Conservation (phyloP, 257 asterid genomes). For the Scutellaria galericulata region DNA sequence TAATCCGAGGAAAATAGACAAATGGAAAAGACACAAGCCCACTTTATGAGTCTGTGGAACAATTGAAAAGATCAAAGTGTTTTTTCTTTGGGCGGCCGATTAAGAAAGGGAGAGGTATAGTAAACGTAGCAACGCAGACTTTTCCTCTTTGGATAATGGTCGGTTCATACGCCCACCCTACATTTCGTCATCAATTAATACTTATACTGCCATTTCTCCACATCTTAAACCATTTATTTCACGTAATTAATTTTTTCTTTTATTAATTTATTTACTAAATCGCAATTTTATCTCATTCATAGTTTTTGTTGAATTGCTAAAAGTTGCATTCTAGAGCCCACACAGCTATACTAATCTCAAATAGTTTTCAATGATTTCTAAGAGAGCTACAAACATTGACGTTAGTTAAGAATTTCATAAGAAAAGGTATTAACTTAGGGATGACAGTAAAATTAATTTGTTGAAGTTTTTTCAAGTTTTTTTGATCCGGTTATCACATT, state of each 20-base stretch:
- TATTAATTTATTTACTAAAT: neutral
- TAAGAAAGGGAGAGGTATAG: constrained; percentile 30
- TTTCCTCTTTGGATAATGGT: constrained; percentile 39
- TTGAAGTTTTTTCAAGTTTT: no score
- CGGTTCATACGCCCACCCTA: constrained; percentile 38
- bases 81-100: constrained; percentile 67
- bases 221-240: constrained; percentile 27
- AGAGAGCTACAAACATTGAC: neutral
- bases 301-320: neutral
- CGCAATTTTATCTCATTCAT: neutral
- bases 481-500: no score
- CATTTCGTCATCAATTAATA: neutral
- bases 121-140: constrained; percentile 5
- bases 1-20: neutral
- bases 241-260: no score
- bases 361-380: neutral
- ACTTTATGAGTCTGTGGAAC: constrained; percentile 31
- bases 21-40: constrained; percentile 38
- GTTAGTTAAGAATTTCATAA: no score
- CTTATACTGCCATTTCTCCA: constrained; percentile 4
- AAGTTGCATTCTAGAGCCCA: constrained; percentile 4
- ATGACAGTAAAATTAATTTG: no score
- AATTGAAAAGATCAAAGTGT: constrained; percentile 33
- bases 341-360: neutral
- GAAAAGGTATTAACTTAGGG: no score